phyloP scores from a whole-genome alignment of 2,329 filamentous ascomycete species.

The Ilyonectria robusta region DNA sequence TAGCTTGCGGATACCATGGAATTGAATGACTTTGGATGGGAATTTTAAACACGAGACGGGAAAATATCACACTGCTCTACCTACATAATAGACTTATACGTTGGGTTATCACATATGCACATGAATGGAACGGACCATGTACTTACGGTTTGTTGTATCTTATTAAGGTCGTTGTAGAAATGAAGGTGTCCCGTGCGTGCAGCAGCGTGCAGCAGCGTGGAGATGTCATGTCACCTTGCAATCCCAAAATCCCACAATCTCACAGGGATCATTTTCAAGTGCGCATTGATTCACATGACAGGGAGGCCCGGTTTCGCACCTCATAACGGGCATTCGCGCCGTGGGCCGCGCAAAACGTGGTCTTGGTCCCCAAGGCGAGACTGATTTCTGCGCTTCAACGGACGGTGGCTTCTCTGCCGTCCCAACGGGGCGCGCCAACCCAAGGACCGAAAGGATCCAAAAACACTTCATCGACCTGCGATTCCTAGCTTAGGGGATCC shows the following conservation, averaged over 20 bases:
- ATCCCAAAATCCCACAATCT: slow-evolving; percentile 15
- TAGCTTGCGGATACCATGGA: slow-evolving; percentile 18
- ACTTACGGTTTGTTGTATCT: neutral
- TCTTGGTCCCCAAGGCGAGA: slow-evolving; percentile 8
- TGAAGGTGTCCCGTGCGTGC: slow-evolving; percentile 19
- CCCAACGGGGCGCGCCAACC: slow-evolving; percentile 1
- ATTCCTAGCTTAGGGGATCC: neutral
- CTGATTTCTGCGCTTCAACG: slow-evolving; percentile 1
- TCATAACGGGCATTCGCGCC: neutral
- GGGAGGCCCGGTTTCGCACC: neutral
- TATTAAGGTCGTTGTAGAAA: neutral
- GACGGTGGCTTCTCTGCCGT: slow-evolving; percentile 1
- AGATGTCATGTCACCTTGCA: slow-evolving; percentile 23
- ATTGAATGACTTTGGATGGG: slow-evolving; percentile 9
- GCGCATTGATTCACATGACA: slow-evolving; percentile 19
- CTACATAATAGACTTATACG: neutral
- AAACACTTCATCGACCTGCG: neutral
- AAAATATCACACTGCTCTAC: neutral
- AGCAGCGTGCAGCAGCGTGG: slow-evolving; percentile 27
- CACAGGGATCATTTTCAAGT: slow-evolving; percentile 24
- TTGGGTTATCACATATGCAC: neutral
- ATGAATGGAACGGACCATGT: neutral
- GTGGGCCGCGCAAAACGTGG: neutral
- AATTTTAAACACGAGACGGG: neutral
- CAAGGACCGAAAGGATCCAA: neutral